phyloP scores from a whole-genome alignment of 2,329 filamentous ascomycete genomes.

The Daldinia eschscholtzii region DNA sequence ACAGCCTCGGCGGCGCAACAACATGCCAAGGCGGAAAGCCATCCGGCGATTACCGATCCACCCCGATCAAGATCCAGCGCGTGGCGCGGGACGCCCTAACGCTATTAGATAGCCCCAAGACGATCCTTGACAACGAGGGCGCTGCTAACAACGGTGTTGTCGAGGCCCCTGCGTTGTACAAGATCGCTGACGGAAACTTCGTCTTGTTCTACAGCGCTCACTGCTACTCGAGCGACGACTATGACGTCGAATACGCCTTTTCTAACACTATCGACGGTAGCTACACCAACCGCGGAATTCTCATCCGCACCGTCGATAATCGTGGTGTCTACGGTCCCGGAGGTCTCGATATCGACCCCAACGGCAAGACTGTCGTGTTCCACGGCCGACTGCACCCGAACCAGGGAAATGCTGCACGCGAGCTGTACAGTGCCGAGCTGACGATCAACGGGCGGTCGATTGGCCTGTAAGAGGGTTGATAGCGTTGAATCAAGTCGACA shows the following conservation, averaged over 20 bases:
- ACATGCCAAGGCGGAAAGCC: constrained; percentile 49
- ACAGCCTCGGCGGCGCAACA: constrained; percentile 50
- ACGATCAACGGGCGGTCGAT: constrained; percentile 45
- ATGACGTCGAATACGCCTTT: constrained; percentile 52
- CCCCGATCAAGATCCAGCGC: constrained; percentile 51
- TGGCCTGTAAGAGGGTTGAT: constrained; percentile 1
- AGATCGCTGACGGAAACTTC: constrained; percentile 47
- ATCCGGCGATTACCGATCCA: constrained; percentile 46
- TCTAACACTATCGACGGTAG: constrained; percentile 50
- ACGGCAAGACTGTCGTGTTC: constrained; percentile 48
- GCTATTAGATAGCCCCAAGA: constrained; percentile 43
- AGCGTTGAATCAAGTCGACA: neutral
- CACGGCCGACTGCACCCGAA: constrained; percentile 47
- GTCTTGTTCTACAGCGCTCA: constrained; percentile 52
- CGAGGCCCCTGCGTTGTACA: constrained; percentile 50
- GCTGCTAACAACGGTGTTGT: constrained; percentile 50
- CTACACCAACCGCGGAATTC: constrained; percentile 50
- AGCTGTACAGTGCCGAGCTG: constrained; percentile 48
- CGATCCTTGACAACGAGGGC: constrained; percentile 51
- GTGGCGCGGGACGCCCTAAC: constrained; percentile 50
- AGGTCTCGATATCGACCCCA: constrained; percentile 52
- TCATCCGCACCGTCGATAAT: constrained; percentile 49
- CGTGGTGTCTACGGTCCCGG: constrained; percentile 50
- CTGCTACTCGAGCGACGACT: constrained; percentile 53
- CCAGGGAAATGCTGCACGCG: constrained; percentile 38